Base-by-base conservation (phyloP, 106 monocot genomes). In the Allium cepa region DNA sequence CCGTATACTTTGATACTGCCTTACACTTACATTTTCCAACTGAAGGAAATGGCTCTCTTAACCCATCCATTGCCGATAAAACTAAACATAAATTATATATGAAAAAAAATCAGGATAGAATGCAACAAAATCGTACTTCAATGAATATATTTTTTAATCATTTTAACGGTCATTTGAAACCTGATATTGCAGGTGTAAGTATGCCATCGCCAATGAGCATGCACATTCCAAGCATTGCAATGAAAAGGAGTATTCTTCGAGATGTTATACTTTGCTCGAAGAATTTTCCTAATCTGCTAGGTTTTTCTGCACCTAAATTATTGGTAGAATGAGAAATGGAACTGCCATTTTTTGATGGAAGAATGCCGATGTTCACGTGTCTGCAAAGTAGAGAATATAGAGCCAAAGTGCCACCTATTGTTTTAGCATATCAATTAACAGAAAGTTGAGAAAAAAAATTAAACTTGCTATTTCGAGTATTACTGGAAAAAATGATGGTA, bases 141-240 rank as follows among this genome's bases (percentile, higher is more conserved):
- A 59, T 47, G 2, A 26, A 59, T 45, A 67, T 10, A 59, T 58
- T 55, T 18, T 10, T 26, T 8, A 10, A 1, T 36, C 36, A 36
- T 36, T 36, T 36, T 36, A 5, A 36, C 3, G 36, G 36, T 36
- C 36, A 64, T 18, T 12, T 10, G 6, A 11, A 75, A 90, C 90
- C 90, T 76, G 90, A 88, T 14, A 92, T 92, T 59, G 92, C 92
- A 50, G 92, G 92, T 14, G 92, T 92, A 46, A 92, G 87, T 59
- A 92, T 88, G 67, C 92, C 92, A 71, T 92, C 92, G 46, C 92
- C 92, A 57, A 92, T 92, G 22, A 92, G 85, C 92, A 92, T 92
- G 80, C 87, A 92, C 73, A 85, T 78, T 7, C 92, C 92, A 12
- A 84, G 59, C 47, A 92, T 85, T 50, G 87, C 82, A n/a, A 85